Evolutionary conservation across 805 yeast species (phyloP).

Genomic region (Pichia heedii): DNA sequence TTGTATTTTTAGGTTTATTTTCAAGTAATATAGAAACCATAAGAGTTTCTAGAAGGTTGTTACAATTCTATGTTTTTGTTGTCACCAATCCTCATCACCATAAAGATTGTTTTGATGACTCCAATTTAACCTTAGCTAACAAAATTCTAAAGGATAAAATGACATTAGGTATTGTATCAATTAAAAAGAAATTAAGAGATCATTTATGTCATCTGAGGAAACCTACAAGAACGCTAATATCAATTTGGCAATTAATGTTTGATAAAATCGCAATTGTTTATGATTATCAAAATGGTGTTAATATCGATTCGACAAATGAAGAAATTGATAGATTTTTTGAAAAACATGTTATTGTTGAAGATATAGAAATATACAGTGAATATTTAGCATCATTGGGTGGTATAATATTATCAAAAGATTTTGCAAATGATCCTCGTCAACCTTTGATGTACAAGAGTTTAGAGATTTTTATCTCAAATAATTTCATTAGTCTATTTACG

Average conservation of each 20-base stretch:
- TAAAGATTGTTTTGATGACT: slow-evolving; percentile 17
- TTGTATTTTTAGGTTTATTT: slow-evolving; percentile 42
- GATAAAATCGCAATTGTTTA: slow-evolving; percentile 21
- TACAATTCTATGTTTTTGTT: slow-evolving; percentile 21
- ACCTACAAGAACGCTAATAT: slow-evolving; percentile 33
- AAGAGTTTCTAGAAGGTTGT: slow-evolving; percentile 35
- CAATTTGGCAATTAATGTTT: slow-evolving; percentile 38
- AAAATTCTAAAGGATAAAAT: slow-evolving; percentile 47
- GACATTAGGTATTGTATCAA: slow-evolving; percentile 63
- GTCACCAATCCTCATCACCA: slow-evolving; percentile 16
- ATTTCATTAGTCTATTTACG: slow-evolving; percentile 20
- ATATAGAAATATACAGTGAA: slow-evolving; percentile 50
- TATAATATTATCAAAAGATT: slow-evolving; percentile 35
- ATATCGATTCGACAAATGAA: background rate
- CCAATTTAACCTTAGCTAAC: slow-evolving; percentile 31
- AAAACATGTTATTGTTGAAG: slow-evolving; percentile 5
- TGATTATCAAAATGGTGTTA: slow-evolving; percentile 4
- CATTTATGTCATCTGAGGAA: slow-evolving; percentile 23
- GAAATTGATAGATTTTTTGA: slow-evolving; percentile 5
- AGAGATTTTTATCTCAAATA: slow-evolving; percentile 17
- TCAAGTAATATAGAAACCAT: slow-evolving; percentile 44
- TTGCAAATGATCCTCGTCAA: slow-evolving; percentile 20
- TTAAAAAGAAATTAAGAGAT: slow-evolving; percentile 57
- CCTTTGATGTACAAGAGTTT: slow-evolving; percentile 22
- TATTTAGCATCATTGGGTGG: slow-evolving; percentile 66